These are phyloP conservation scores for Russula griseocarnosa DNA, from an alignment of 768 basidiomycete species.

Conservation along the genomic window DNA sequence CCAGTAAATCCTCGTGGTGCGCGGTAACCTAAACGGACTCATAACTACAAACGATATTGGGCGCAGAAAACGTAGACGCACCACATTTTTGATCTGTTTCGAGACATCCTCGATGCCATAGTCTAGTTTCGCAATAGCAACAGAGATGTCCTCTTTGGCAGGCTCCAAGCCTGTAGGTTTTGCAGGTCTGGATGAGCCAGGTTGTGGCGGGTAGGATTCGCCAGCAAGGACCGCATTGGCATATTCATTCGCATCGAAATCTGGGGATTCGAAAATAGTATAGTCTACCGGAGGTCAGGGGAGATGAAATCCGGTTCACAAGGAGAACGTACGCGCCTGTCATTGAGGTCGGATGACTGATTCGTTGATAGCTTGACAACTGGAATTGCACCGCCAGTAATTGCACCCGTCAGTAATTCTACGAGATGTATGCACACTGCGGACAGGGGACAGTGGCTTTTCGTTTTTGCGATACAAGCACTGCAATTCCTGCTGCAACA, in stretches of 20 bases:
- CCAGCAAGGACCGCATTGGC: conserved; percentile 88
- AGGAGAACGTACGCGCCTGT: conserved; percentile 26
- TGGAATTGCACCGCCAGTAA: no score
- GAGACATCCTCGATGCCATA: conserved; percentile 88
- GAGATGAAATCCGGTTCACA: conserved; percentile 5
- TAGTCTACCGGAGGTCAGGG: conserved; percentile 50
- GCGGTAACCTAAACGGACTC: conserved; percentile 56
- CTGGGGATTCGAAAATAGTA: conserved; percentile 61
- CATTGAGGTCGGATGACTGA: conserved; percentile 7
- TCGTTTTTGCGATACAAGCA: not conserved
- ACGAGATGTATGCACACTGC: not conserved
- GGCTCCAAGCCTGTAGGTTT: conserved; percentile 47
- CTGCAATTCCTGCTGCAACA: not conserved
- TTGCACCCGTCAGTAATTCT: not conserved
- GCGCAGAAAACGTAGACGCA: conserved; percentile 41
- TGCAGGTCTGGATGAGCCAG: conserved; percentile 31
- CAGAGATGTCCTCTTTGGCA: conserved; percentile 81
- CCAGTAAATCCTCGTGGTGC: conserved; percentile 78
- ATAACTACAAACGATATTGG: not conserved
- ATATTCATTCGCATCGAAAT: conserved; percentile 86
- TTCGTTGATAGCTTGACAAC: not conserved
- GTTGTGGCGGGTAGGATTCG: conserved; percentile 59
- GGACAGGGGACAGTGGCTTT: no score
- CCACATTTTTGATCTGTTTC: conserved; percentile 82
- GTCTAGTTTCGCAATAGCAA: conserved; percentile 83